A percentile compares a stretch with the other conserved stretches of the same genome.
phyloP scores from a whole-genome alignment of 2,329 filamentous ascomycete species.

The Claviceps africana region DNA sequence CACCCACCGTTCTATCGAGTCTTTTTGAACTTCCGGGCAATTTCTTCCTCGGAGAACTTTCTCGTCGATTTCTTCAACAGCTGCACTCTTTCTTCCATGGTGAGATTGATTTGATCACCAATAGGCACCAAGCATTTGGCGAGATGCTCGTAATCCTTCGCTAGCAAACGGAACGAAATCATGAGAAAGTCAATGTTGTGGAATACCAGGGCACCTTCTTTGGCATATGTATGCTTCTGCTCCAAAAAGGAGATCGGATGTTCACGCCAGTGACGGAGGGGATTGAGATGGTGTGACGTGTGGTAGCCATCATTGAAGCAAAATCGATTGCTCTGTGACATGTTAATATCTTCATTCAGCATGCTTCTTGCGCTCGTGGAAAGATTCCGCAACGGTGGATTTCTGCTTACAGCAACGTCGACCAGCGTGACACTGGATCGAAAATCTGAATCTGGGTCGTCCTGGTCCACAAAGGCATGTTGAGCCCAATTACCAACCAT shows the following conservation, averaged over 20 bases:
- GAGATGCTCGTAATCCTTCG: constrained; percentile 57
- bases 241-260: constrained; percentile 61
- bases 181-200: constrained; percentile 71
- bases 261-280: constrained; percentile 66
- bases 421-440: constrained; percentile 67
- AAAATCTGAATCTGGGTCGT: constrained; percentile 64
- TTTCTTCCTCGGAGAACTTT: constrained; percentile 51
- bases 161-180: constrained; percentile 53
- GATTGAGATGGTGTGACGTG: constrained; percentile 69
- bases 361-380: background rate
- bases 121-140: constrained; percentile 62
- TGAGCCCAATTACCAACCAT: constrained; percentile 82
- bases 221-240: constrained; percentile 51
- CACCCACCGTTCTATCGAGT: background rate
- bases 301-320: constrained; percentile 78
- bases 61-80: constrained; percentile 53
- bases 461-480: constrained; percentile 64
- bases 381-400: too few species aligned
- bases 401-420: constrained; percentile 53
- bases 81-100: constrained; percentile 44
- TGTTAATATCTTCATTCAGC: background rate
- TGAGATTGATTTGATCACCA: constrained; percentile 54
- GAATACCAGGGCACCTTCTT: constrained; percentile 59
- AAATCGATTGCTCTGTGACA: constrained; percentile 56
- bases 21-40: constrained; percentile 39